A percentile compares a stretch with the other conserved stretches of the same genome.
Evolutionary conservation across 306 rosid genomes (phyloP).

Genomic region (Cicer yamashitae): DNA sequence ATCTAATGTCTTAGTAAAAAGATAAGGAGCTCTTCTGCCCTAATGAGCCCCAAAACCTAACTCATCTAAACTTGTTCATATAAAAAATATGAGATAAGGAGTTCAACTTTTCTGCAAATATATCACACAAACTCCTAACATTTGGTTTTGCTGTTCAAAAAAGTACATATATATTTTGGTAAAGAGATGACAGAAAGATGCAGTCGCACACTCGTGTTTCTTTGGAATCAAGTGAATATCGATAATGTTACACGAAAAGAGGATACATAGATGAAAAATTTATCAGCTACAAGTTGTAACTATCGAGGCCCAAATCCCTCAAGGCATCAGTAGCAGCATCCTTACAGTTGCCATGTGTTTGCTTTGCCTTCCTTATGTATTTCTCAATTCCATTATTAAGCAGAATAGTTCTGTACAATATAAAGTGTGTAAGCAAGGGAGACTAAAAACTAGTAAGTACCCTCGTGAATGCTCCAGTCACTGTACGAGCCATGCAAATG

Average conservation of each 20-base stretch:
- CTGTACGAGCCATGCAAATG: background rate
- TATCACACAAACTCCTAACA: background rate
- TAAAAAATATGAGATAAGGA: background rate
- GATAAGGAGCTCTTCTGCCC: background rate
- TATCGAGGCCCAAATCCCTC: slow-evolving; percentile 86
- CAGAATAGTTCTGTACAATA: slow-evolving; percentile 66
- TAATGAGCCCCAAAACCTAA: too few species aligned
- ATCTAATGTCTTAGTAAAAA: background rate
- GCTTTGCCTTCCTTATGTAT: slow-evolving; percentile 78
- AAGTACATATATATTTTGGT: background rate
- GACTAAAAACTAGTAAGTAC: background rate
- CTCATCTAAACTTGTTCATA: too few species aligned
- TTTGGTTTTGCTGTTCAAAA: background rate
- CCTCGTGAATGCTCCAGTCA: background rate
- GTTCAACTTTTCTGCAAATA: background rate
- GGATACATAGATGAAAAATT: slow-evolving; percentile 7
- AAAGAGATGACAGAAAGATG: slow-evolving; percentile 19
- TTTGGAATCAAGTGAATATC: background rate
- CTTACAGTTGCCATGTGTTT: slow-evolving; percentile 75
- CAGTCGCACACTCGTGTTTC: background rate
- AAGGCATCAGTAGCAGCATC: slow-evolving; percentile 90
- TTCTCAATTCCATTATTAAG: slow-evolving; percentile 77
- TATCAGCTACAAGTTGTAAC: slow-evolving; percentile 63
- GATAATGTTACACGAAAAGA: background rate
- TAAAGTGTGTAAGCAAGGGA: slow-evolving; percentile 25